Evolutionary conservation across 805 yeast genomes (phyloP).

Genomic region (Myxozyma sirexii): DNA sequence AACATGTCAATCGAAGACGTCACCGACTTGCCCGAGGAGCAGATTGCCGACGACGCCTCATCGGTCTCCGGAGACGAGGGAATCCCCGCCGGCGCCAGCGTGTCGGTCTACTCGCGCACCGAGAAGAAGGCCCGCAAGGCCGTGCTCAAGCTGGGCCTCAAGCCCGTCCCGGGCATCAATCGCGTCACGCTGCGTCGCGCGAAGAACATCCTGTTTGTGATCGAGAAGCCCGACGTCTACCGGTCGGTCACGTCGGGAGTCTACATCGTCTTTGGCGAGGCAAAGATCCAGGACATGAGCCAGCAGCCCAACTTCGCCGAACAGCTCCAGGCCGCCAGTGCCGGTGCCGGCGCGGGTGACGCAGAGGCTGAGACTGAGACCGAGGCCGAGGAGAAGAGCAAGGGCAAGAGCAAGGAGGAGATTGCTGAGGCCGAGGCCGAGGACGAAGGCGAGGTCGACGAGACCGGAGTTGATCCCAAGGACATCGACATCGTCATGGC

Average conservation of each 20-base stretch:
- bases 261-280: slow-evolving; percentile 96
- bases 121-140: slow-evolving; percentile 95
- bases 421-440: slow-evolving; percentile 57
- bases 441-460: slow-evolving; percentile 78
- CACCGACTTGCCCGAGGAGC: slow-evolving; percentile 24
- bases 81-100: slow-evolving; percentile 83
- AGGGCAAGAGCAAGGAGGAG: slow-evolving; percentile 49
- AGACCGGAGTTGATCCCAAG: slow-evolving; percentile 75
- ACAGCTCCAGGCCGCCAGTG: slow-evolving; percentile 54
- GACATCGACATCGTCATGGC: slow-evolving; percentile 86
- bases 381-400: slow-evolving; percentile 39
- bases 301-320: slow-evolving; percentile 78
- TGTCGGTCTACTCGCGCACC: slow-evolving; percentile 79
- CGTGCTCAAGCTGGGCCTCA: slow-evolving; percentile 84
- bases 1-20: slow-evolving; percentile 35
- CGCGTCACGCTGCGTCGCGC: slow-evolving; percentile 90
- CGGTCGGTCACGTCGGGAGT: slow-evolving; percentile 87
- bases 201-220: slow-evolving; percentile 87
- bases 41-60: slow-evolving; percentile 32
- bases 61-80: slow-evolving; percentile 42
- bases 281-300: slow-evolving; percentile 91
- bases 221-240: slow-evolving; percentile 94
- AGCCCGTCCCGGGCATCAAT: slow-evolving; percentile 86
- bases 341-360: slow-evolving; percentile 48
- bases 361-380: slow-evolving; percentile 38